Base-by-base conservation (phyloP, 441 rosid species). In the Cnidoscolus chayamansa region DNA sequence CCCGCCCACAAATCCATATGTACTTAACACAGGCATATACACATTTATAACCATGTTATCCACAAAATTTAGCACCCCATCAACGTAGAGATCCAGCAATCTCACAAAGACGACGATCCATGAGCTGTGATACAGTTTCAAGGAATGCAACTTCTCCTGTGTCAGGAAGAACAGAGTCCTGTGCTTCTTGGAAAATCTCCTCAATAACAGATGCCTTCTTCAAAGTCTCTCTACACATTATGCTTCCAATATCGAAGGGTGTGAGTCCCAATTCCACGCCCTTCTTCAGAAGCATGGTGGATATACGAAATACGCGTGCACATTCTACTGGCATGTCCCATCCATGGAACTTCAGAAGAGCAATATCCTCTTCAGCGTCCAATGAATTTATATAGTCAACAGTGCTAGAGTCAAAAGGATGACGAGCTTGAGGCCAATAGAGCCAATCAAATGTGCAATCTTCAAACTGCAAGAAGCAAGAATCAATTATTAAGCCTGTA, bases 381-480 rank as follows among this genome's bases (percentile, higher is more conserved):
- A 92, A 57, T n/a, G 88, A 83, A 68, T 62, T 81, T 76, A 92
- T 83, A 78, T 90, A 92, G 37, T 84, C 85, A 47, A 81, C 51
- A 10, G 85, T 92, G 77, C 88, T 87, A 0, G 62, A 37, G 37
- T 90, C 86, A 81, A 75, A 92, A 11, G 90, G 86, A 70, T 83
- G 83, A 30, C 82, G 86, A 67, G 96, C 86, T 86, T 90, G 97
- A 68, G 97, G 93, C 97, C 96, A 92, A 71, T 88, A 87, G 1
- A 92, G 86, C 97, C 97, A 88, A 50, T 92, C 96, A 71, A 87
- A 90, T 30, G 96, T 91, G 79, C 97, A 91, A 79, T 91, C 95
- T 82, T 83, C 94, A 76, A 92, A 90, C 91, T 90, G 87, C 72
- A 72, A 59, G 30, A 65, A 60, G 56, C 13, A 67, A 50, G 48